Conservation (phyloP, 2,329 filamentous ascomycete species). For the Leptodontidium sp. region DNA sequence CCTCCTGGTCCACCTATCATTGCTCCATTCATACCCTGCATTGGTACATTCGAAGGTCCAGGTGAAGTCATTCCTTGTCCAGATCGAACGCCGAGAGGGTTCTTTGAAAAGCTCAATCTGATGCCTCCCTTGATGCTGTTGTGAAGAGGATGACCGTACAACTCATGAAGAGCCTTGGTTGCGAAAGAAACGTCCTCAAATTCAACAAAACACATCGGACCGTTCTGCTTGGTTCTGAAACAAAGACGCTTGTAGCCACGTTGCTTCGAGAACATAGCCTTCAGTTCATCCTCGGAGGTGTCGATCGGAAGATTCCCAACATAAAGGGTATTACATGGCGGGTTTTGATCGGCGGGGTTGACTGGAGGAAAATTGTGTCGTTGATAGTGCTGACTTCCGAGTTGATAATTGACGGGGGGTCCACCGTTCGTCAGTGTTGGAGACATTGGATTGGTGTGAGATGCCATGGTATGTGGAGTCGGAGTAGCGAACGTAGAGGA, state of each 20-base stretch:
- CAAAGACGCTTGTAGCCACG: constrained; percentile 95
- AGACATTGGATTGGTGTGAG: constrained; percentile 57
- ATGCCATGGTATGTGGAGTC: constrained; percentile 41
- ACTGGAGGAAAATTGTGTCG: constrained; percentile 80
- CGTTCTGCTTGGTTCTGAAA: constrained; percentile 93
- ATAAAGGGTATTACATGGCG: constrained; percentile 96
- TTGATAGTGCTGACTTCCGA: constrained; percentile 63
- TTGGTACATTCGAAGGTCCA: constrained; percentile 52
- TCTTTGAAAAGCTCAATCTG: constrained; percentile 95
- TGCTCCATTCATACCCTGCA: constrained; percentile 67
- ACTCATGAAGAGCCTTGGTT: constrained; percentile 86
- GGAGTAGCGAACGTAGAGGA: constrained; percentile 39
- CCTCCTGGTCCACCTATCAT: constrained; percentile 52
- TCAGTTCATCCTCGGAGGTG: constrained; percentile 94
- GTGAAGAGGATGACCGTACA: constrained; percentile 86
- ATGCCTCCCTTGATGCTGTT: constrained; percentile 97
- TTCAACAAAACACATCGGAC: constrained; percentile 98
- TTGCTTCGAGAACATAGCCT: constrained; percentile 90
- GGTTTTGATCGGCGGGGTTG: constrained; percentile 95
- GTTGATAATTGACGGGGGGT: constrained; percentile 59
- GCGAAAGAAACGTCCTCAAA: constrained; percentile 94
- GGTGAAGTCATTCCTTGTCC: constrained; percentile 61
- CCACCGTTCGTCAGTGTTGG: constrained; percentile 59
- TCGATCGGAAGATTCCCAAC: constrained; percentile 96
- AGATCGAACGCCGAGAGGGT: constrained; percentile 90